phyloP scores from a whole-genome alignment of 352 stramenopile species.

The Thalassiosira exigua region DNA sequence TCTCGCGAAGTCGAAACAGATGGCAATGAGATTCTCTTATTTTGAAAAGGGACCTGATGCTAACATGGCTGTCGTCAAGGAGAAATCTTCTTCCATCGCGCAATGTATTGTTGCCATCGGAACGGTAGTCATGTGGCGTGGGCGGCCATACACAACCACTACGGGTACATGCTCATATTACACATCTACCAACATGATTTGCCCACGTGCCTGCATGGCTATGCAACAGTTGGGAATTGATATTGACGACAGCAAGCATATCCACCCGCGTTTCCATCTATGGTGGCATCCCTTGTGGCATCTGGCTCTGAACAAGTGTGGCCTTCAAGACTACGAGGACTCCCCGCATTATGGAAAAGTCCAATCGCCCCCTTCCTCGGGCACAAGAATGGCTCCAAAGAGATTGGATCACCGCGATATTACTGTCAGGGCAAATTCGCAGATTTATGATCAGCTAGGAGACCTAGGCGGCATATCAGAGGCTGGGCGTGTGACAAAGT shows the following conservation, averaged over 20 bases:
- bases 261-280: neutral
- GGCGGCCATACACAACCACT: neutral
- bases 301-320: neutral
- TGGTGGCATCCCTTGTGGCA: neutral
- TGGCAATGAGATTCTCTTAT: neutral
- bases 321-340: neutral
- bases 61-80: neutral
- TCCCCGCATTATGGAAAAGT: neutral
- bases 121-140: neutral
- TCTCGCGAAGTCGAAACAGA: neutral
- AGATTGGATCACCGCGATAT: neutral
- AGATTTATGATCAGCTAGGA: too few relatives aligned
- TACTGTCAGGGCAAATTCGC: too few relatives aligned
- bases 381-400: neutral
- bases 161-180: neutral
- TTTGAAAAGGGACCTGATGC: neutral
- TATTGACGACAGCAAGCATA: neutral
- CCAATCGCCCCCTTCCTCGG: too few relatives aligned
- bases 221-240: neutral
- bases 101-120: neutral
- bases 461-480: too few relatives aligned
- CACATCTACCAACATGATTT: neutral
- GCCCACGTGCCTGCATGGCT: neutral
- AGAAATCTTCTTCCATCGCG: neutral
- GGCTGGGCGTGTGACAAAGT: too few relatives aligned